A percentile compares a stretch with the other conserved stretches of the same genome.
Conservation (phyloP, 495 filamentous ascomycete genomes). For the Penicillium ucsense region DNA sequence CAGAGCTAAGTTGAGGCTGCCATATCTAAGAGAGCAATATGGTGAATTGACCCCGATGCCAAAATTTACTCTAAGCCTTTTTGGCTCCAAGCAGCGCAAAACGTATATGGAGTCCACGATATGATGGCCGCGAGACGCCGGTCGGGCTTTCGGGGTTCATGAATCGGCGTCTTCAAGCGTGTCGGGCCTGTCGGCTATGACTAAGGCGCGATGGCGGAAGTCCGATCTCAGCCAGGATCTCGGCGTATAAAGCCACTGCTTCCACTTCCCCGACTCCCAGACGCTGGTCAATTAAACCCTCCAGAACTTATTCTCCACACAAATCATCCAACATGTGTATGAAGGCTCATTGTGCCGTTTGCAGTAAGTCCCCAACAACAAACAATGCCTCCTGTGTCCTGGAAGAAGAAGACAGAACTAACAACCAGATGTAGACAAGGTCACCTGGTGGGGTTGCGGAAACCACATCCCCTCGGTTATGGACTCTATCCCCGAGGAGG, state of each 20-base stretch:
- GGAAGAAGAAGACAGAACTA: background rate
- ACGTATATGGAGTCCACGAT: background rate
- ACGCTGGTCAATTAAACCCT: background rate
- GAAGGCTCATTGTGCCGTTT: slow-evolving; percentile 38
- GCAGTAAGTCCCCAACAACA: slow-evolving; percentile 26
- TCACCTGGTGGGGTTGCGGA: slow-evolving; percentile 66
- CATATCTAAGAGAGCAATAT: background rate
- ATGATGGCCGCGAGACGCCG: slow-evolving; percentile 1
- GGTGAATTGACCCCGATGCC: no score
- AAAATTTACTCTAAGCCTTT: background rate
- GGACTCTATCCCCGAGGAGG: slow-evolving; percentile 45
- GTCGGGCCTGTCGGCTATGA: slow-evolving; percentile 6
- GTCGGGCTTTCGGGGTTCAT: slow-evolving; percentile 24
- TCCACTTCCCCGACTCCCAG: background rate
- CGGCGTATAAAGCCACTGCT: slow-evolving; percentile 15
- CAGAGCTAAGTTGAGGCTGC: no score
- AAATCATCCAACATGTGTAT: slow-evolving; percentile 33
- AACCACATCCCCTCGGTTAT: slow-evolving; percentile 57
- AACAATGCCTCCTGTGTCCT: no score
- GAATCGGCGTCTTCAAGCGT: slow-evolving; percentile 7
- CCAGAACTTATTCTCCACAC: background rate
- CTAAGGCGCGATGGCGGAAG: slow-evolving; percentile 9
- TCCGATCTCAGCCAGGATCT: no score
- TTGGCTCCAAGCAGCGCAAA: background rate
- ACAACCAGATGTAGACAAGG: slow-evolving; percentile 41